Base-by-base conservation (phyloP, 2,329 filamentous ascomycete genomes). In the Arthrobotrys megalospora region DNA sequence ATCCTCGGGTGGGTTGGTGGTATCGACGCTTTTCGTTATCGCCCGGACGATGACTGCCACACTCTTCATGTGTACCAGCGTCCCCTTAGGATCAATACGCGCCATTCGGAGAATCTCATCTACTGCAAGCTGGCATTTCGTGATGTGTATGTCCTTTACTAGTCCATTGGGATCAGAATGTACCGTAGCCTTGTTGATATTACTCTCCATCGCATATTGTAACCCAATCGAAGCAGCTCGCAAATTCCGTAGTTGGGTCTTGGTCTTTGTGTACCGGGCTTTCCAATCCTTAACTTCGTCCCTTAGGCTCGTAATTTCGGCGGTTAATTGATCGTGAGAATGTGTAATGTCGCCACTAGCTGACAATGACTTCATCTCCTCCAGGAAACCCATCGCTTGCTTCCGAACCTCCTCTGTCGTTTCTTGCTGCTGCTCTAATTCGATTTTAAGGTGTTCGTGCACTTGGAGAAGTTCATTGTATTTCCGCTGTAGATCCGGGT, bases 121-220 rank as follows among this genome's bases (percentile, higher is more conserved):
- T 79, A 99, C 92, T 21, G 94, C 90, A 77, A 98, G 91, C 84
- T 99, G 96, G 86, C 97, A 98, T 82, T 93, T 94, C 63, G 95
- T 97, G 80, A 99, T 90, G 83, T 97, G 92, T 11, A 97, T 89
- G 84, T 97, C 96, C 85, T 93, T 94, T 81, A 99, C 90, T 21
- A 96, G 84, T 5, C 96, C 96, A 76, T 90, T 89, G 11, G 91
- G 89, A 43, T 91, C 88, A 21, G 89, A 88, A 80, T 96, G 91
- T 62, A 88, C 89, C n/a, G 91, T 90, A 80, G 95, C 91, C 78
- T 91, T 89, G 6, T 91, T 90, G 50, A 91, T 82, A 65, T 73
- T 79, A 41, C 81, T 82, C 12, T 83, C 83, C 78, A 86, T 85
- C 6, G 85, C 82, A 28, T 83, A 83, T 36, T 85, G 82, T 34